A percentile compares a stretch with the other conserved stretches of the same genome.
Evolutionary conservation across 116 monocot species (phyloP).

Genomic region (Cymodocea nodosa): DNA sequence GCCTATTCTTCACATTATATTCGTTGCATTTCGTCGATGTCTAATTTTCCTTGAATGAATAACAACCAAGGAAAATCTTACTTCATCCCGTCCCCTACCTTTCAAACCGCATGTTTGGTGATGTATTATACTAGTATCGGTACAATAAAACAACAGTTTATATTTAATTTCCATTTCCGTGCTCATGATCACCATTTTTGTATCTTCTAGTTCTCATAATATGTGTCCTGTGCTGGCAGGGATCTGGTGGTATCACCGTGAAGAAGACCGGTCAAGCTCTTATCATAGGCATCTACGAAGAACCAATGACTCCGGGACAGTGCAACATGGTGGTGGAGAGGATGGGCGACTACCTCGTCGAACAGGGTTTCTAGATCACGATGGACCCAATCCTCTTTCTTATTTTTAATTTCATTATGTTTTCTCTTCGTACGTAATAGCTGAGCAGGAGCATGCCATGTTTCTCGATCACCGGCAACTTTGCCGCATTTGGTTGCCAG

Average conservation of each 20-base stretch:
- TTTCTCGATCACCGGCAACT: background rate
- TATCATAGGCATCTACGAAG: conserved; percentile 25
- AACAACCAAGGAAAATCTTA: no score
- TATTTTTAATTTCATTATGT: background rate
- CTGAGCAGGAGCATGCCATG: background rate
- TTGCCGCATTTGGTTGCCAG: background rate
- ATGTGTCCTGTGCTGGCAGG: conserved; percentile 9
- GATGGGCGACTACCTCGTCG: conserved; percentile 35
- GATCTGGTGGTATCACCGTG: conserved; percentile 20
- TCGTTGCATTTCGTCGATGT: no score
- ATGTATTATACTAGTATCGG: no score
- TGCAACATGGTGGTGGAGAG: conserved; percentile 34
- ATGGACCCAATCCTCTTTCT: background rate
- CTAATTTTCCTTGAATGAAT: no score
- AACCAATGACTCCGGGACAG: conserved; percentile 27
- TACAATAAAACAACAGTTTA: no score
- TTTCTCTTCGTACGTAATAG: background rate
- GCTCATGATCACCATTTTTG: no score
- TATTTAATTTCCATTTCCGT: no score
- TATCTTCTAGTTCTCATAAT: no score
- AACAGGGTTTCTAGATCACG: conserved; percentile 21
- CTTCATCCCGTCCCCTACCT: no score
- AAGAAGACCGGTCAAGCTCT: conserved; percentile 29
- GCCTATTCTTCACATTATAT: no score
- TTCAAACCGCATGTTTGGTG: no score